These are phyloP conservation scores for Apiospora malaysiana DNA, from an alignment of 2,329 filamentous ascomycete genomes.

Conservation along the genomic window DNA sequence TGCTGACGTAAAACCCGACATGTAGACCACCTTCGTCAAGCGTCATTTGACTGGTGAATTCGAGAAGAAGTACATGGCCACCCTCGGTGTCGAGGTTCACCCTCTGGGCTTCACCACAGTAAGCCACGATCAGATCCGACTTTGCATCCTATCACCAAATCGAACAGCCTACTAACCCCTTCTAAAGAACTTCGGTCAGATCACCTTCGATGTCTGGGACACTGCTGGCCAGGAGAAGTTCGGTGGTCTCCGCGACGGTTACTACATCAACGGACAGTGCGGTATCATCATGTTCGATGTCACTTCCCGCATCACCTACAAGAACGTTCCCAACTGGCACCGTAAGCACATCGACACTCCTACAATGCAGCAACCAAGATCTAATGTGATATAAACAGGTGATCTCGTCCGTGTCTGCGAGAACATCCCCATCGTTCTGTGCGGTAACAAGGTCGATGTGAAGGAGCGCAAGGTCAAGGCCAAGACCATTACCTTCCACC, in stretches of 20 bases:
- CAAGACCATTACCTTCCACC: conserved; percentile 99
- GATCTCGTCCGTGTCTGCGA: conserved; percentile 99
- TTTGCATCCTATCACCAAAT: conserved; percentile 21
- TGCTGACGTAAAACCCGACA: conserved; percentile 26
- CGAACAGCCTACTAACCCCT: conserved; percentile 35
- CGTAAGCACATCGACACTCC: conserved; percentile 68
- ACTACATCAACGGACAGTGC: conserved; percentile 99
- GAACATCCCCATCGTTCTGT: conserved; percentile 98
- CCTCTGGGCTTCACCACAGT: conserved; percentile 97
- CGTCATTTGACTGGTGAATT: conserved; percentile 99
- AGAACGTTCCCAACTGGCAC: conserved; percentile 99
- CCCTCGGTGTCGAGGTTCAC: conserved; percentile 98
- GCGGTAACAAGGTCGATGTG: conserved; percentile 99
- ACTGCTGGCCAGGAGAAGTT: conserved; percentile 99
- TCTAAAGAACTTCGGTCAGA: conserved; percentile 82
- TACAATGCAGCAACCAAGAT: conserved; percentile 10
- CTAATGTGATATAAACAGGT: conserved; percentile 58
- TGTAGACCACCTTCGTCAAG: conserved; percentile 99
- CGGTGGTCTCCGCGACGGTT: conserved; percentile 97
- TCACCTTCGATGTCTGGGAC: conserved; percentile 99
- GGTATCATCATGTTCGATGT: conserved; percentile 99
- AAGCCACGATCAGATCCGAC: conserved; percentile 54
- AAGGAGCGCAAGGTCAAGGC: conserved; percentile 99
- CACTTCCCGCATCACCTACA: conserved; percentile 99
- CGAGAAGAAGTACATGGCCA: conserved; percentile 99